Evolutionary conservation across 257 asterid genomes (phyloP), one percentile per base, ranked within the genome.

Genomic region (Ligustrum vulgare): DNA sequence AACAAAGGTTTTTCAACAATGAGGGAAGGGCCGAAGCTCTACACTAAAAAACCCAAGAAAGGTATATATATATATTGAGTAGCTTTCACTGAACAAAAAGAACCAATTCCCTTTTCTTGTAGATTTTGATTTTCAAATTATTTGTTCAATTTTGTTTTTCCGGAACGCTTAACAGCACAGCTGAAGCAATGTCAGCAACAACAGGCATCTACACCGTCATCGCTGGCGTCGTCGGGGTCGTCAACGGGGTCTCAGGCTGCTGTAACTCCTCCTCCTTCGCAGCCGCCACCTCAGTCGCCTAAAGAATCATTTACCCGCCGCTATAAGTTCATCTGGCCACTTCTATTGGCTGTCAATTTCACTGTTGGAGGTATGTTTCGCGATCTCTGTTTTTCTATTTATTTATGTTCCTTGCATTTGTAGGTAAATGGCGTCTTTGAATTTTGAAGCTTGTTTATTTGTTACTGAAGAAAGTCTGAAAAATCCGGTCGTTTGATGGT

Each of bases 301-400:
- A 87, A 84, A 88, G 96, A 88, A 82, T 83, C 97, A 2, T 80
- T 90, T 45, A 20, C 73, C 31, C 91, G 94, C 23, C 95, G 97
- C 37, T 86, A 86, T 78, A 90, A 78, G 90, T 89, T 87, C 79
- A 47, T 89, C 66, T 86, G 88, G 89, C 94, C 97, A 69, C 81
- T 92, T 72, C 86, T 91, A 60, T 67, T 94, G 89, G 90, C 82
- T 47, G 88, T 89, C 83, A 92, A 92, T 82, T 85, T 94, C 84
- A 32, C 89, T 63, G 81, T 85, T 31, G 97, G 98, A 89, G 98
- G 97, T 94, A 16, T 36, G 28, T 32, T 25, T 15, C 34, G 60
- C 6, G 13, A 18, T 23, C 16, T 25, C 67, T 23, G 3, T 23
- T 3, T 60, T 9, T 23, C 23, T 10, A 23, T 54, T 1, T 54